Base-by-base conservation (phyloP, 352 stramenopile species). In the Phytophthora cajani region DNA sequence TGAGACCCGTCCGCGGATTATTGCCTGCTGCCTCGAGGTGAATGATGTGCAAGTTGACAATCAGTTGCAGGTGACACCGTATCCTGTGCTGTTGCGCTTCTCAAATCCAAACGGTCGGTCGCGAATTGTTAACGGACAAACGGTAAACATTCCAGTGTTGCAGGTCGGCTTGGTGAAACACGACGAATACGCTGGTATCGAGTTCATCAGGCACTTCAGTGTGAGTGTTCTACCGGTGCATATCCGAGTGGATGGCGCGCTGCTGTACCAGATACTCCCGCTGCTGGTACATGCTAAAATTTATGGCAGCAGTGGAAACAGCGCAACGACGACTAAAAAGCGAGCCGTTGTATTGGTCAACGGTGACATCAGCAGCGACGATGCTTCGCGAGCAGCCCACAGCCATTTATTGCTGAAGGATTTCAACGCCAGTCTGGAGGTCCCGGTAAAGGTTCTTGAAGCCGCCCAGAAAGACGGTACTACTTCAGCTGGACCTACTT, bases 11-110 rank as follows among this genome's bases (percentile, higher is more conserved):
- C 71, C 84, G 12, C 81, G 76, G 6, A 85, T 93, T 64, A 65
- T 91, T 49, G 88, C 84, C 21, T 80, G 76, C 11, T 84, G 86
- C 12, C 86, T 95, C 42, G 73, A 91, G 40, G 79, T 97, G 55
- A 77, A 79, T 40, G 88, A 95, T 33, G 75, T 97, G n/a, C 90
- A 97, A 72, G 85, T 97, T 25, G 90, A 97, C 68, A 96, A 97
- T 54, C 88, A 97, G 67, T 75, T 97, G 40, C 79, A 90, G 36
- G 67, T 84, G 49, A 96, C 90, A 7, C 86, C 87, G 44, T 96
- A 92, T 68, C 90, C 90, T 19, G 90, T 97, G 42, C 69, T 97
- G 3, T 69, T 97, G 54, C 88, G 88, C 14, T 96, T 94, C 55
- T 93, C 87, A 3, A 91, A 93, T 49, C 75, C 81, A 32, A 84